Base-by-base conservation (phyloP, 495 filamentous ascomycete genomes). In the Penicillium turbatum region DNA sequence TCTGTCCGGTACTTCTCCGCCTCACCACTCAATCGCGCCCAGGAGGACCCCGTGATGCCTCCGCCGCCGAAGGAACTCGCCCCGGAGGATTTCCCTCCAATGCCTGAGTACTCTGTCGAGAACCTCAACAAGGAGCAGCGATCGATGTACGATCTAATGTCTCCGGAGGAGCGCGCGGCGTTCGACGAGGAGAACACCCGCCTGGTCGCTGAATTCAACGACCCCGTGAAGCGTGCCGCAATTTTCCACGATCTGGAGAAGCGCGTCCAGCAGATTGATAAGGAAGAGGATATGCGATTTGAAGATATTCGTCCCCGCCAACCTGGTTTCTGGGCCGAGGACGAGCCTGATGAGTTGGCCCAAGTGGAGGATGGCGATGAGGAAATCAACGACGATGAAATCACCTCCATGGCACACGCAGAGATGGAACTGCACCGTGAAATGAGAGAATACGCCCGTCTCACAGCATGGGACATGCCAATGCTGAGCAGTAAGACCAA, bases 401-500 rank as follows among this genome's bases (percentile, higher is more conserved):
- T 99, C 35, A 85, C 86, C 45, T 77, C 79, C 29, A 74, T 87
- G 59, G 93, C 80, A 0, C 92, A 97, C 68, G 85, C 79, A 48
- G 88, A 97, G 71, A 71, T 99, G 51, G 91, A 97, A 63, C 80
- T 90, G 65, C 90, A 92, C 62, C 81, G 93, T 31, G 93, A 99
- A 68, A 78, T 89, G 57, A 79, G 93, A 76, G 86, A 96, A 57
- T 96, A 95, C 64, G 84, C 88, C 21, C 80, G 93, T 44, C 79
- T 96, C 57, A 80, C 86, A 37, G 90, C 92, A 31, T 99, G 95
- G 90, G 93, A 97, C 72, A 90, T 97, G 90, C 93, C 93, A 16
- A 72, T 92, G 56, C 76, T 98, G 48, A 82, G 85, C 63, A 86
- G 90, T 96, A 84, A 64, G 86, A 70, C 42, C 26, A 46, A 38